Percentiles rank a stretch among this genome's conserved stretches.
Evolutionary conservation across 179 eudicot species (phyloP).

Genomic region (Patellifolia procumbens): DNA sequence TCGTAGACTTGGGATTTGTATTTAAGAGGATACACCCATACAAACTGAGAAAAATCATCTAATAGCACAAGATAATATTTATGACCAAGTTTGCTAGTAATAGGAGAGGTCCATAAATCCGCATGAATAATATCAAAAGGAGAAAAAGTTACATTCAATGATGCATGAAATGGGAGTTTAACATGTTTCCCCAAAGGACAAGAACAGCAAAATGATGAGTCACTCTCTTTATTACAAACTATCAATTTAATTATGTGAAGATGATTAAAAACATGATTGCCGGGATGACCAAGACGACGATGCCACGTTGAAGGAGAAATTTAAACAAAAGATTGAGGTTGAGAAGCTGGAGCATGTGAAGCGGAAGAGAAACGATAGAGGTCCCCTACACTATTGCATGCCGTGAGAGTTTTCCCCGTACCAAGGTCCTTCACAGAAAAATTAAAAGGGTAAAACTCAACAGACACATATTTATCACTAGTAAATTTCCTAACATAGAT

Average conservation of each 20-base stretch:
- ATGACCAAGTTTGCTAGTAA: too few species aligned
- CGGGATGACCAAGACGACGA: too few species aligned
- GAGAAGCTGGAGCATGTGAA: too few species aligned
- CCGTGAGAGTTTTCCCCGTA: neutral
- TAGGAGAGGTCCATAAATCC: too few species aligned
- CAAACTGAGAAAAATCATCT: neutral
- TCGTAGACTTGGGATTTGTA: neutral
- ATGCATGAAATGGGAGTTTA: too few species aligned
- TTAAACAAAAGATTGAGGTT: too few species aligned
- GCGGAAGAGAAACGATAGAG: neutral
- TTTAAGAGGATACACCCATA: neutral
- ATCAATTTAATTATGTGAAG: neutral
- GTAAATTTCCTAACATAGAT: too few species aligned
- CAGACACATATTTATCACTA: neutral
- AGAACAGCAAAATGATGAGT: neutral
- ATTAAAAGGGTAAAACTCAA: neutral
- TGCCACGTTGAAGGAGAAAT: too few species aligned
- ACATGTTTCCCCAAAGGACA: too few species aligned
- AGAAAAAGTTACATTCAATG: too few species aligned
- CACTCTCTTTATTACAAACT: neutral
- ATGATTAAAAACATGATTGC: neutral
- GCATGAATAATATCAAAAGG: too few species aligned
- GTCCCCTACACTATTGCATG: neutral
- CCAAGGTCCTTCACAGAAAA: too few species aligned
- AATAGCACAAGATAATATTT: neutral